Conservation (phyloP, 768 basidiomycete species). For the Suillus variegatus region DNA sequence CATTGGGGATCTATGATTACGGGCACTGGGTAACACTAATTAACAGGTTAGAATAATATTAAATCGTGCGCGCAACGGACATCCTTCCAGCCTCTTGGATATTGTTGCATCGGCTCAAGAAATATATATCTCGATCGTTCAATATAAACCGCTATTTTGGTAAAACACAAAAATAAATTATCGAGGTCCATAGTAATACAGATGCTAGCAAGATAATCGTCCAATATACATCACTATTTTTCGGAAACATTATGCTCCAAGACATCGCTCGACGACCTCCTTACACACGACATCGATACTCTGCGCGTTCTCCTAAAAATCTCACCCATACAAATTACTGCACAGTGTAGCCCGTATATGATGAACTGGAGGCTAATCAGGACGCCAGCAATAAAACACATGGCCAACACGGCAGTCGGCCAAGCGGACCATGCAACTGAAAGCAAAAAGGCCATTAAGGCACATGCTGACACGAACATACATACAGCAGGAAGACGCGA, state of each 20-base stretch:
- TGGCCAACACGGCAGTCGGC: slow-evolving; percentile 60
- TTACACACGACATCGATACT: slow-evolving; percentile 14
- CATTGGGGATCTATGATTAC: background rate
- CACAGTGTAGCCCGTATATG: slow-evolving; percentile 48
- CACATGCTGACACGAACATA: slow-evolving; percentile 55
- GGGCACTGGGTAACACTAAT: background rate
- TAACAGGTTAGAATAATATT: background rate
- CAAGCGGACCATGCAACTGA: slow-evolving; percentile 64
- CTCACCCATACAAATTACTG: slow-evolving; percentile 15
- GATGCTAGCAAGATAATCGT: background rate
- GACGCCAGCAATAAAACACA: slow-evolving; percentile 58
- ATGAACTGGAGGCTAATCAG: slow-evolving; percentile 68
- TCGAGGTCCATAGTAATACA: background rate
- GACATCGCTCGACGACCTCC: background rate
- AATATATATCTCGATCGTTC: background rate
- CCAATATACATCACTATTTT: background rate
- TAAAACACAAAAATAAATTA: background rate
- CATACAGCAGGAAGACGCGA: slow-evolving; percentile 64
- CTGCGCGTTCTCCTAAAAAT: slow-evolving; percentile 11
- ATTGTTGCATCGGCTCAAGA: background rate
- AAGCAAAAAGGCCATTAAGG: slow-evolving; percentile 61
- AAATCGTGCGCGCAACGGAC: background rate
- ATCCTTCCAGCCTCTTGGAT: background rate
- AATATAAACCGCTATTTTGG: background rate
- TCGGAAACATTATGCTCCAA: background rate